Base-by-base conservation (phyloP, 192 early-diverging fungal species). In the Rhizophlyctis rosea region DNA sequence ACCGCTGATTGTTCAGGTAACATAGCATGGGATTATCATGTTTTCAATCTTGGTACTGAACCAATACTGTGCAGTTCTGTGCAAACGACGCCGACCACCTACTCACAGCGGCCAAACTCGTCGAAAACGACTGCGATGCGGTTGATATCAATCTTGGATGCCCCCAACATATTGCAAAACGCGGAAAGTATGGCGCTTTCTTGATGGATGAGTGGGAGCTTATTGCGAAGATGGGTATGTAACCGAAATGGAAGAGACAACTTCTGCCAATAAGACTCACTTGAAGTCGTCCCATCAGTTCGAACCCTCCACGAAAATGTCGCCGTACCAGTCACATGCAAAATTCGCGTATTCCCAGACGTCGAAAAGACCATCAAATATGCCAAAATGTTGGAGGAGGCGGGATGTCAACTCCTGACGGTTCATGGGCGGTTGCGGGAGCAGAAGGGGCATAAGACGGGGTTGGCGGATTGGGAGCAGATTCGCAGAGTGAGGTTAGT, bases 141-240 rank as follows among this genome's bases (percentile, higher is more conserved):
- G 91, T 99, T 7, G 95, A 97, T 72, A 72, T 98, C 31, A 99
- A 98, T 57, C 80, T 98, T 3, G 95, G 97, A 13, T 99, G 96
- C 62, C 96, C 96, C 16, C 96, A 99, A 74, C 83, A 88, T 36
- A 99, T 99, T 70, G 96, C 95, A 4, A 80, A 81, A 33, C 73
- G 88, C 55, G 95, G 96, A 11, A 88, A 86, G 67, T 98, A 99
- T 69, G 96, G 96, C 0, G 86, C 94, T 24, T 98, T 86, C 58
- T 65, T 98, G 67, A 90, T 90, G 86, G 96, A 97, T 27, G 95
- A 98, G 28, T 96, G 93, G 95, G 88, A 91, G 0, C 68, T 88
- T 30, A 87, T 92, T 66, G 72, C 75, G 9, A 62, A 69, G 11
- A 78, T 85, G 72, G 71, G 69, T 74, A 65, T 1, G 50, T 34